These are phyloP conservation scores for Phytophthora pinifolia DNA, from an alignment of 352 stramenopile species.

Conservation along the genomic window DNA sequence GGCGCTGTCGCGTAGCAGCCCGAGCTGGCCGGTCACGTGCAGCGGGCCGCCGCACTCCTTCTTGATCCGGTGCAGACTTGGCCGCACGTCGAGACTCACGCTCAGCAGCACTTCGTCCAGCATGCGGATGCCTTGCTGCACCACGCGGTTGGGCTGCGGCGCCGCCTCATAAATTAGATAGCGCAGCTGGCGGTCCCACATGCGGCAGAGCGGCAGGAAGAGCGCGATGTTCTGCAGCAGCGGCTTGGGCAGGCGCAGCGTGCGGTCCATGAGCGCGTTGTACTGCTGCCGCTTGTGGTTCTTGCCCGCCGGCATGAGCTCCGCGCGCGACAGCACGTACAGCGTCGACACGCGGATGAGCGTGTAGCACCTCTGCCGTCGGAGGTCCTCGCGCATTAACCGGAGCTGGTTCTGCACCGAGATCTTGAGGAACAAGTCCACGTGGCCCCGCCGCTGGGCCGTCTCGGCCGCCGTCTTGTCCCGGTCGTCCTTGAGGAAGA, in stretches of 20 bases:
- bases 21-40: slow-evolving; percentile 59
- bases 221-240: slow-evolving; percentile 78
- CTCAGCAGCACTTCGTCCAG: slow-evolving; percentile 82
- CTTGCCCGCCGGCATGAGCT: slow-evolving; percentile 43
- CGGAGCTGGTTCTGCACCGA: slow-evolving; percentile 83
- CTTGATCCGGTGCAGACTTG: slow-evolving; percentile 57
- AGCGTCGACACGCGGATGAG: slow-evolving; percentile 78
- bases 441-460: slow-evolving; percentile 74
- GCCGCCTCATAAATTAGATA: slow-evolving; percentile 79
- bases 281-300: slow-evolving; percentile 44
- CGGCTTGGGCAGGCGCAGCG: slow-evolving; percentile 73
- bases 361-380: slow-evolving; percentile 63
- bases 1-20: slow-evolving; percentile 63
- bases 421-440: slow-evolving; percentile 86
- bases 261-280: slow-evolving; percentile 62
- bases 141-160: slow-evolving; percentile 74
- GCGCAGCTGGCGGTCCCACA: slow-evolving; percentile 80
- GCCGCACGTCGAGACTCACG: slow-evolving; percentile 64
- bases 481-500: slow-evolving; percentile 87
- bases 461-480: slow-evolving; percentile 86
- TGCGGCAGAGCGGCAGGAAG: slow-evolving; percentile 68
- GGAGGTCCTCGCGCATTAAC: slow-evolving; percentile 75
- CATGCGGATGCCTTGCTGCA: slow-evolving; percentile 78
- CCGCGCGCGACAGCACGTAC: slow-evolving; percentile 57
- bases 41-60: slow-evolving; percentile 38